phyloP scores from a whole-genome alignment of 2,329 filamentous ascomycete genomes.

The Botrytis aclada region DNA sequence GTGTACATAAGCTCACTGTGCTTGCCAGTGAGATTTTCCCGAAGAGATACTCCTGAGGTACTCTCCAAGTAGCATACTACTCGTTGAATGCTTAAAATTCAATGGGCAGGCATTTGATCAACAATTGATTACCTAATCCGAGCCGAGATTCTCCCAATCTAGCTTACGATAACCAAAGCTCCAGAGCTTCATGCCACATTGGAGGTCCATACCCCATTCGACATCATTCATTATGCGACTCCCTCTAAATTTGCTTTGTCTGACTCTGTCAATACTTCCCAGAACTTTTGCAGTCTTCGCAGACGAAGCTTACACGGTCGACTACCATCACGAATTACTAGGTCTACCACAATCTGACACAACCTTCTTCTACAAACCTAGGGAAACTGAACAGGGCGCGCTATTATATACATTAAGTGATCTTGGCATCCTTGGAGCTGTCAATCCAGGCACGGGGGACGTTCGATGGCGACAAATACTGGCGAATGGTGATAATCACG shows the following conservation, averaged over 20 bases:
- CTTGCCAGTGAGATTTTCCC: background rate
- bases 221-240: slow-evolving; percentile 31
- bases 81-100: background rate
- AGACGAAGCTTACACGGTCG: slow-evolving; percentile 87
- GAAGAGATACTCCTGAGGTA: background rate
- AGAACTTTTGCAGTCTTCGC: slow-evolving; percentile 64
- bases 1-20: background rate
- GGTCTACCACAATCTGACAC: slow-evolving; percentile 77
- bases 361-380: slow-evolving; percentile 92
- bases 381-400: slow-evolving; percentile 76
- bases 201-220: slow-evolving; percentile 4
- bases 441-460: slow-evolving; percentile 82
- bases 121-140: slow-evolving; percentile 4
- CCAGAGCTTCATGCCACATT: slow-evolving; percentile 17
- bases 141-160: background rate
- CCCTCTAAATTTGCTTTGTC: slow-evolving; percentile 32
- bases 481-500: slow-evolving; percentile 43
- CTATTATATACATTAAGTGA: slow-evolving; percentile 90
- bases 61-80: background rate
- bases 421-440: slow-evolving; percentile 75
- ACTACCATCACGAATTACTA: slow-evolving; percentile 89
- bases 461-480: slow-evolving; percentile 83
- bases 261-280: slow-evolving; percentile 36
- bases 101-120: background rate
- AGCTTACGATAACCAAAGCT: slow-evolving; percentile 18